These are phyloP conservation scores for Cladosporium colombiae DNA, from an alignment of 2,329 filamentous ascomycete species.

Conservation along the genomic window DNA sequence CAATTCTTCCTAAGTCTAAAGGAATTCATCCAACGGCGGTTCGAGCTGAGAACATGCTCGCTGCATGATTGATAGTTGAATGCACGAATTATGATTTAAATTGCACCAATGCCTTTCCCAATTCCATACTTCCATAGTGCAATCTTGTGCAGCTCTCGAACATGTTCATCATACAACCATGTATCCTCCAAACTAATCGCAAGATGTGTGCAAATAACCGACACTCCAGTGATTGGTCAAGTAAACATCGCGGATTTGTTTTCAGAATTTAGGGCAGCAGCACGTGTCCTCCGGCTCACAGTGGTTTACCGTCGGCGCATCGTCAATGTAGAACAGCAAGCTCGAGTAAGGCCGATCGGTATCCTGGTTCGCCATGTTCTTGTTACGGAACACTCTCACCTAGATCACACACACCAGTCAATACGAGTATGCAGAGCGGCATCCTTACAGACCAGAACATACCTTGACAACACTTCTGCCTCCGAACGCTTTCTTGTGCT, in stretches of 20 bases:
- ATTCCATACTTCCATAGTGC: not conserved
- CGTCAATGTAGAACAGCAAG: slow-evolving; percentile 15
- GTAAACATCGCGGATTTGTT: not conserved
- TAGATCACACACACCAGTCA: not conserved
- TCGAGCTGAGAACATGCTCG: not conserved
- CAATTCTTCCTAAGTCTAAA: slow-evolving; percentile 16
- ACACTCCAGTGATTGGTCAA: not conserved
- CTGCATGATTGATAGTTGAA: not conserved
- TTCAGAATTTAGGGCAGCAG: slow-evolving; percentile 13
- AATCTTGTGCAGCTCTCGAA: not conserved
- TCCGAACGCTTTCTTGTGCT: slow-evolving; percentile 16
- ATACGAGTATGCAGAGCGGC: not conserved
- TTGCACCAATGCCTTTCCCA: not conserved
- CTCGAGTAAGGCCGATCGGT: slow-evolving; percentile 16
- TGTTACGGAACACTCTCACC: slow-evolving; percentile 18
- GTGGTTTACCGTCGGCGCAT: slow-evolving; percentile 8
- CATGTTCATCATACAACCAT: too few species aligned
- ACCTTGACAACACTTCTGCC: slow-evolving; percentile 9
- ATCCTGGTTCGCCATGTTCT: slow-evolving; percentile 6
- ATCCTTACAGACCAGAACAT: not conserved
- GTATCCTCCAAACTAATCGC: too few species aligned
- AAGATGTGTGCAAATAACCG: not conserved
- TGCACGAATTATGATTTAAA: not conserved
- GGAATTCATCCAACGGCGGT: not conserved
- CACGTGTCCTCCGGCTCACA: slow-evolving; percentile 12